Base-by-base conservation (phyloP, 345 rosid species). In the Rhodamnia argentea region DNA sequence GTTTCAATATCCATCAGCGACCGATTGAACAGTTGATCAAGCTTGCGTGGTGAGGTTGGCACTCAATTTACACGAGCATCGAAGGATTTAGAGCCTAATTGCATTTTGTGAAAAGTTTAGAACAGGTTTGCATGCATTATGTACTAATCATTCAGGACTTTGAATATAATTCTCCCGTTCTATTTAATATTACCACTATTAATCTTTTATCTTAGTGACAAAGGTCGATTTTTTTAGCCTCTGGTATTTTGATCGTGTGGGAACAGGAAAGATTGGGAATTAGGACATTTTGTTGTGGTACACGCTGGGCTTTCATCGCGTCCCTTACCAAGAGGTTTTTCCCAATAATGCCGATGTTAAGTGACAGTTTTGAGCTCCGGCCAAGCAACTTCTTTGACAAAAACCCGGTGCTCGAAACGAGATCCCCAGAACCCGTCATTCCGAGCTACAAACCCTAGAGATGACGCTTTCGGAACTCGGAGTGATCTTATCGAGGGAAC, bases 311-410 rank as follows among this genome's bases (percentile, higher is more conserved):
- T 88, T 95, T 86, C 97, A 93, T 86, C 95, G 94, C 70, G 81
- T 95, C 40, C 97, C 98, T 52, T 90, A 92, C 88, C 96, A 94
- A 85, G 98, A 95, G 87, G 96, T 92, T 88, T 95, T 89, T 70
- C 97, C 97, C 95, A 0, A 83, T 95, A 15, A 93, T 94, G 98
- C 98, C 97, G 16, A 91, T 93, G 0, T 91, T 94, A 50, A 86
- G 94, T 2, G 88, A 92, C 7, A 88, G 95, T 86, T 94, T 94
- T 64, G 96, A 93, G 85, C 88, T 92, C 24, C 91, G 92, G 88
- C 97, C 94, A 0, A 91, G 88, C 82, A 94, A 94, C 88, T 94
- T 95, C 92, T 95, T 94, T 47, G 90, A 92, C 56, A 86, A 93
- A 59, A 95, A 94, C 74, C 96, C 94, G 5, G 89, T 91, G 84